phyloP scores from a whole-genome alignment of 1,139 yeast species.

The Eremothecium sinecaudum region DNA sequence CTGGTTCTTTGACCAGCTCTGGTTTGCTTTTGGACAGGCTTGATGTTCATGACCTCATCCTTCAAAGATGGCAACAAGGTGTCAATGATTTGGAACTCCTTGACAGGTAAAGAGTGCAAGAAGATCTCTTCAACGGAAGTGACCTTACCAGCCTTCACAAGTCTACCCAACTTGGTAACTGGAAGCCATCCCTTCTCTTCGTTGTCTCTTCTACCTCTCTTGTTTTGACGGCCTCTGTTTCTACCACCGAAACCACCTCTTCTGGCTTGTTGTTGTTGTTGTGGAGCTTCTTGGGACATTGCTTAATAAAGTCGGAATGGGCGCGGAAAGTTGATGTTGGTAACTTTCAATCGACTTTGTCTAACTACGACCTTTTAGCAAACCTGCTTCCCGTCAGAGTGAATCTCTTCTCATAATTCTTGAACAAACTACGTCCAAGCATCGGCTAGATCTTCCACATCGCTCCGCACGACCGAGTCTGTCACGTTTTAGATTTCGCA shows the following conservation, averaged over 20 bases:
- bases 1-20: constrained; percentile 99
- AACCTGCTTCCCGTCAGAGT: no score
- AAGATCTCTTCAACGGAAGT: constrained; percentile 95
- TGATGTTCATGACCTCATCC: constrained; percentile 99
- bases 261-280: constrained; percentile 39
- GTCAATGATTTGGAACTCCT: constrained; percentile 99
- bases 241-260: constrained; percentile 62
- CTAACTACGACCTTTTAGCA: no score
- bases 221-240: constrained; percentile 51
- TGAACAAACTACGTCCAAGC: no score
- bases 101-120: constrained; percentile 98
- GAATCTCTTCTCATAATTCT: no score
- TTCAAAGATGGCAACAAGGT: constrained; percentile 88
- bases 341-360: constrained; percentile 92
- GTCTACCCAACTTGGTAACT: constrained; percentile 99
- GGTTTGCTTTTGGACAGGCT: constrained; percentile 99
- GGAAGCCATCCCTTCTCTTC: constrained; percentile 99
- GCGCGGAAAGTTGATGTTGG: constrained; percentile 87
- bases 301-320: constrained; percentile 57
- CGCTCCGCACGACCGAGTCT: no score
- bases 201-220: constrained; percentile 62
- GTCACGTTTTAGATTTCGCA: no score
- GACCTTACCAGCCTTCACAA: constrained; percentile 98
- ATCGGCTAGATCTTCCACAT: no score
- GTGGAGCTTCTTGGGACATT: constrained; percentile 49